Conservation (phyloP, 1,284 basidiomycete genomes). For the Pseudozyma thailandica region DNA sequence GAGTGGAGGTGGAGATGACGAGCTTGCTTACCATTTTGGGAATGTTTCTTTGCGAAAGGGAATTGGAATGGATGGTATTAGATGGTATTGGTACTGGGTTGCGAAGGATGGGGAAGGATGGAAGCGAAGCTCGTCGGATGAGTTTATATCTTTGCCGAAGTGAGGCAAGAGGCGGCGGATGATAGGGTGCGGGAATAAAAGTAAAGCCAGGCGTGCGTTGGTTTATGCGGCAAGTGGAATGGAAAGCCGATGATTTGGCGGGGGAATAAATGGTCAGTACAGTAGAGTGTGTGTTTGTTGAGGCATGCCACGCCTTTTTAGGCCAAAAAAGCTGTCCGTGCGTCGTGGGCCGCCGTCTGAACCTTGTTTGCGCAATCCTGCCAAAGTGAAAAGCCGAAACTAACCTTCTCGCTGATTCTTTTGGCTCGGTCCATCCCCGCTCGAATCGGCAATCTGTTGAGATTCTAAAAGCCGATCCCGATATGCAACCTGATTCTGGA, state of each 20-base stretch:
- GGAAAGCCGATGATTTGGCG: conserved; percentile 17
- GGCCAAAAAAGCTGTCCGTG: too few relatives aligned
- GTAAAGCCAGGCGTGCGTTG: neutral
- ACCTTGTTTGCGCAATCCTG: too few relatives aligned
- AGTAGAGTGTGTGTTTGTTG: too few relatives aligned
- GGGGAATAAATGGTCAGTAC: neutral
- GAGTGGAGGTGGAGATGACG: conserved; percentile 2
- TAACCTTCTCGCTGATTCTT: neutral
- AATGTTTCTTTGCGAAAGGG: too few relatives aligned
- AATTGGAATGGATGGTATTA: neutral
- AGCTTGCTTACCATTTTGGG: conserved; percentile 52
- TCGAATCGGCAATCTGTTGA: neutral
- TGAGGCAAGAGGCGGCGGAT: neutral
- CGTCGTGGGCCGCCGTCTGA: neutral
- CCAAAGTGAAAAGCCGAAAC: neutral
- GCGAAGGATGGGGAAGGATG: neutral
- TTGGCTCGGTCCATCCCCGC: neutral
- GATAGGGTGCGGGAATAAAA: neutral
- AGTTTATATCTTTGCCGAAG: conserved; percentile 10
- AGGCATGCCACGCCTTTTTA: too few relatives aligned
- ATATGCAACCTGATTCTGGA: neutral
- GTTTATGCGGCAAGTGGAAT: neutral
- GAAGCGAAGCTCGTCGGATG: neutral
- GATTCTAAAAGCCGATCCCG: neutral
- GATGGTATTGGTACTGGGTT: neutral